Base-by-base conservation (phyloP, 139 green algal species). In the Nannochloris sp. region DNA sequence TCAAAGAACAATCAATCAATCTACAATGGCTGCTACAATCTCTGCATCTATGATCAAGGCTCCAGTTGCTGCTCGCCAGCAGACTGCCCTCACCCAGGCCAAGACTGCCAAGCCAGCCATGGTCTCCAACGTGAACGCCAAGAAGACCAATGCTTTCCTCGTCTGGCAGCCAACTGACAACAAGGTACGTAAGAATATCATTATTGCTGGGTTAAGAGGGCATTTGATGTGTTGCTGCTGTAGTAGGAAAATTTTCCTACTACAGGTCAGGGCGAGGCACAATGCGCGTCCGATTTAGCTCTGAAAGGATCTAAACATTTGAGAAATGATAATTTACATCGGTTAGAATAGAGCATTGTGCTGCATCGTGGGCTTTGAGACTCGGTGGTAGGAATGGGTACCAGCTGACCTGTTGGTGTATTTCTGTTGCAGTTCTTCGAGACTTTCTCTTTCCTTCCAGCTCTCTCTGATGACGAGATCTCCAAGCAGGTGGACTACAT, bases 361-460 rank as follows among this genome's bases (percentile, higher is more conserved):
- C 34, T 12, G 34, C 8, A 40, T 40, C 34, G 34, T 6, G 15
- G 43, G 50, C 9, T 5, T 27, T 54, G 8, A 6, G n/a, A 37
- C 31, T 50, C 12, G 14, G 36, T 58, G 56, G 61, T 18, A 50
- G 36, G n/a, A 25, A 6, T 49, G 43, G 34, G 34, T 44, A 3
- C 12, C 2, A 18, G 19, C 57, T 48, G 18, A 48, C 14, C 36
- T 25, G 1, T 61, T 54, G 36, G 40, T 25, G 23, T 15, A 10
- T 25, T 16, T 8, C 11, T 57, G 5, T 11, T 55, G 34, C 34
- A 54, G 87, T 87, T 90, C 71, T 97, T 93, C 82, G 93, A 98
- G 93, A 97, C 89, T 81, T 88, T 99, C 76, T 97, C 90, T 55
- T 99, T 88, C 93, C 90, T 99, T 76, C 93, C 93, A 61, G 85